Evolutionary conservation across 352 stramenopile species (phyloP), one percentile per base, ranked within the genome.

Genomic region (Phytophthora macrochlamydospora): DNA sequence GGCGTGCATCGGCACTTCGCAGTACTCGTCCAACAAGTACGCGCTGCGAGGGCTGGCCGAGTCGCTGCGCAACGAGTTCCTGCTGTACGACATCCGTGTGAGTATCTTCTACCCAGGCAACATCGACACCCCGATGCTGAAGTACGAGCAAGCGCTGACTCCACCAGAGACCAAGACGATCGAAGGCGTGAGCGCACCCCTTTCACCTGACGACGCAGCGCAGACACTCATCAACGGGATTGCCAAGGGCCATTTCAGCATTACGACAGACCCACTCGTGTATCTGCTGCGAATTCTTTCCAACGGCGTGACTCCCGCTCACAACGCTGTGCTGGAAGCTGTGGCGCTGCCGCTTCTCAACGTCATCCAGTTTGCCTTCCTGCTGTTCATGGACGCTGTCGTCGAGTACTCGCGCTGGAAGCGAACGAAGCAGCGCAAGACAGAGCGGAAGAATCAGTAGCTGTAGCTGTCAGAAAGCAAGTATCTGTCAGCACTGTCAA

Each of bases 41-140:
- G 78, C 81, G 30, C 51, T 88, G n/a, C 76, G 81, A 32, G 81
- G 78, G 14, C 63, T 88, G n/a, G 78, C 78, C 28, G 81, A 90
- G 56, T 71, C 72, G 14, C 55, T 90, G 37, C 78, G 75, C 40
- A 86, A 87, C 54, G 76, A 85, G 51, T 37, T 85, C 13, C 45
- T 65, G 28, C 50, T 78, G 43, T 76, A 72, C 67, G 55, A 77
- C 38, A 78, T 86, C 45, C 57, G 67, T 30, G 65, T 85, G 24
- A 74, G 62, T 43, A 59, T 78, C 42, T 83, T 81, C 56, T 82
- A 79, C 57, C 63, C 76, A 18, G 73, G 76, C 24, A 86, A 79
- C 45, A 78, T 86, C 14, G 78, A 87, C 43, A 87, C 76, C 33
- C 67, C 68, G 2, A 70, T 78, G 60, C 84, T 75, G 32, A 50